These are phyloP conservation scores for Colletotrichum gloeosporioides DNA, from an alignment of 2,329 filamentous ascomycete genomes.

Conservation along the genomic window DNA sequence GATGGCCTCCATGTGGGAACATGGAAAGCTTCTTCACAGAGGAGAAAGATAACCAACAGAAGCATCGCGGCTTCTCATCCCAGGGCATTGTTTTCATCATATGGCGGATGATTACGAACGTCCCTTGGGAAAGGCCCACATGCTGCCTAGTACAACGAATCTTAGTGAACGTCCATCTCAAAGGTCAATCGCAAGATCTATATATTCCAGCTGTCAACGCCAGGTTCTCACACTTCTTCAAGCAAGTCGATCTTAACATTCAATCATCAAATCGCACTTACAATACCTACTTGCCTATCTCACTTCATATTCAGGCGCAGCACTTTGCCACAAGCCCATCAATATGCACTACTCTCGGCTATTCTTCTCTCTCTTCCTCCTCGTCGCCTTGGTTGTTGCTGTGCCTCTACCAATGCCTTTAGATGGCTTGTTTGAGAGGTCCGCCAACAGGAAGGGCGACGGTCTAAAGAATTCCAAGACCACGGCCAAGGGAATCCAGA, in stretches of 20 bases:
- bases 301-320: background rate
- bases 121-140: background rate
- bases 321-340: background rate
- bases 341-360: background rate
- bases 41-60: background rate
- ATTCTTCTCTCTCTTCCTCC: background rate
- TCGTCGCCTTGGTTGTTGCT: background rate
- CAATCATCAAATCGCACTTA: rapidly evolving
- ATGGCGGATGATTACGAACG: background rate
- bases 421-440: background rate
- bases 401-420: background rate
- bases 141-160: background rate
- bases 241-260: background rate
- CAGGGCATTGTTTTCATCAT: background rate
- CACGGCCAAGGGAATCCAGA: background rate
- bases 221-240: background rate
- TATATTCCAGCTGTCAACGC: background rate
- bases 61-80: background rate
- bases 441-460: background rate
- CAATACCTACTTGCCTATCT: background rate
- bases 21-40: background rate
- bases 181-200: background rate
- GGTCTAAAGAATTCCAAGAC: background rate
- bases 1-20: background rate
- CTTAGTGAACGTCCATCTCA: background rate